Conservation (phyloP, 441 rosid species). For the Populus trichocarpa region DNA sequence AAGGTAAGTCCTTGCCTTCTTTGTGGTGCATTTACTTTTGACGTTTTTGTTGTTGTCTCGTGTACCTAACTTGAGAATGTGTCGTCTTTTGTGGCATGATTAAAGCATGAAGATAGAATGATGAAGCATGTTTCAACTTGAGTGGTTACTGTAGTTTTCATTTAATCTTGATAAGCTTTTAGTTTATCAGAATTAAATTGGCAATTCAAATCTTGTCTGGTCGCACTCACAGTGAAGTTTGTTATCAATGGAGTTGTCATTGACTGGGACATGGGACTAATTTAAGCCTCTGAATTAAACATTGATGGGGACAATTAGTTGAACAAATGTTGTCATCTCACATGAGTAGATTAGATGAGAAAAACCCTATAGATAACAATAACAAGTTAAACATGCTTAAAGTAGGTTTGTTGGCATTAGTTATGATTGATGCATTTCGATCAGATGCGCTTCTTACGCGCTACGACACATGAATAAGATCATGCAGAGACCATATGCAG, state of each 20-base stretch:
- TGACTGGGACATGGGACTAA: background rate
- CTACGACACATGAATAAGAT: background rate
- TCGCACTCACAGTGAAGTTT: too few relatives aligned
- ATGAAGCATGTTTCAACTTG: background rate
- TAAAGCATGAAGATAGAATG: background rate
- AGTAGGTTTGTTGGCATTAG: background rate
- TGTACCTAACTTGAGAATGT: background rate
- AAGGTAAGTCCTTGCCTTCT: conserved; percentile 26
- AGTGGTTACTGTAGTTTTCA: background rate
- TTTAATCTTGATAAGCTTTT: background rate
- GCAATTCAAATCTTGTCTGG: background rate
- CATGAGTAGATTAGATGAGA: background rate
- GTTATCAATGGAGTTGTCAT: background rate
- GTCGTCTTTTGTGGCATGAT: background rate
- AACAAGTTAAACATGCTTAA: background rate
- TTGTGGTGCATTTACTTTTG: background rate
- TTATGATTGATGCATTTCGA: background rate
- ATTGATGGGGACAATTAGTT: background rate
- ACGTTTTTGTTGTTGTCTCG: background rate
- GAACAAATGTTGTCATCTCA: background rate
- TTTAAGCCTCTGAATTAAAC: too few relatives aligned
- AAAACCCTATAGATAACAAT: background rate
- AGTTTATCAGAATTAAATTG: background rate
- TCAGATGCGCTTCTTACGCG: background rate
- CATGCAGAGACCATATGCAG: background rate